These are phyloP conservation scores for Apiotrichum gamsii DNA, from an alignment of 1,284 basidiomycete genomes.

Conservation along the genomic window DNA sequence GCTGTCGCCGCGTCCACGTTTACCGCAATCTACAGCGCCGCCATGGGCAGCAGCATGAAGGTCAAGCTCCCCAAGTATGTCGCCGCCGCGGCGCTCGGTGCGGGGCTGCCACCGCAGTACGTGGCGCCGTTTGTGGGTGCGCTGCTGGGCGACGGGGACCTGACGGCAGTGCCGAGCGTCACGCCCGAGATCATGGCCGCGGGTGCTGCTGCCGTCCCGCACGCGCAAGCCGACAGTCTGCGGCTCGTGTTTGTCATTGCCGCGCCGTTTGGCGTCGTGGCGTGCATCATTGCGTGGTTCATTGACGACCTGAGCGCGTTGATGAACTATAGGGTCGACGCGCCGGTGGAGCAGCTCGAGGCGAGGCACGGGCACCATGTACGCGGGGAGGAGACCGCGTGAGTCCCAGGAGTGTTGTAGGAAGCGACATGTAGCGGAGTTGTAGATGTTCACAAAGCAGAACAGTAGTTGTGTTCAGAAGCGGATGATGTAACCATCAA, in stretches of 20 bases:
- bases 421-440: too few species aligned
- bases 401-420: too few species aligned
- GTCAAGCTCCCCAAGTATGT: conserved; percentile 14
- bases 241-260: conserved; percentile 12
- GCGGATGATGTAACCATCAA: too few species aligned
- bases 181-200: conserved; percentile 9
- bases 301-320: conserved; percentile 5
- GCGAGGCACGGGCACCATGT: conserved; percentile 3
- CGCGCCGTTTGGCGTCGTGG: conserved; percentile 6
- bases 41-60: conserved; percentile 4
- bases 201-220: neutral
- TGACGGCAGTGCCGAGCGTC: conserved; percentile 7
- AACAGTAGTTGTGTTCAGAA: too few species aligned
- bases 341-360: conserved; percentile 10
- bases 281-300: conserved; percentile 2
- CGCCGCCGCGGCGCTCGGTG: conserved; percentile 11
- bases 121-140: conserved; percentile 10
- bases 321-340: conserved; percentile 13
- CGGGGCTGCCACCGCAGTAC: conserved; percentile 10
- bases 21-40: conserved; percentile 20
- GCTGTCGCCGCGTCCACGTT: conserved; percentile 14
- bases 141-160: neutral
- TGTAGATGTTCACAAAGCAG: too few species aligned
- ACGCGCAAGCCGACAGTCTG: conserved; percentile 4
- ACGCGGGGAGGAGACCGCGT: too few species aligned